Evolutionary conservation across 2,329 filamentous ascomycete genomes (phyloP).

Genomic region (Diplodia sapinea): DNA sequence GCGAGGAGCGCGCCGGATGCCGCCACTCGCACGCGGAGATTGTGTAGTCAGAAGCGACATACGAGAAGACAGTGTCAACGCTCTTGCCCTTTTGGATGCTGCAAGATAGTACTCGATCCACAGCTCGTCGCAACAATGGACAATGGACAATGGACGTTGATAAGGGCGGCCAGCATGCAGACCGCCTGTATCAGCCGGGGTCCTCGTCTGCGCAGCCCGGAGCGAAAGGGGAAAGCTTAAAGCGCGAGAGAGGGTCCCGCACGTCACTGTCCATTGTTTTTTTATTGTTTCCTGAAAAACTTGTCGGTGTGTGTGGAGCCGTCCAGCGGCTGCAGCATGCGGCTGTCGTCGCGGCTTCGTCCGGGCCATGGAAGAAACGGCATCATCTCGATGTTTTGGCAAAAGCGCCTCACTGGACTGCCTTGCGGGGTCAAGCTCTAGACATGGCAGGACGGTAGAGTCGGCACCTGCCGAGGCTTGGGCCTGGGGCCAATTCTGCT

Average conservation of each 20-base stretch:
- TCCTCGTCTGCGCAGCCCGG: conserved; percentile 34
- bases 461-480: conserved; percentile 4
- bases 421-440: not conserved
- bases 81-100: not conserved
- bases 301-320: not conserved
- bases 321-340: not conserved
- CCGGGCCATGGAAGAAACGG: not conserved
- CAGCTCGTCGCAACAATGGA: not conserved
- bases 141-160: not conserved
- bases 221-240: conserved; percentile 33
- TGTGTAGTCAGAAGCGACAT: too few species aligned
- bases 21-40: too few species aligned
- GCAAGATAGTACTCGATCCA: not conserved
- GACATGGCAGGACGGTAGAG: not conserved
- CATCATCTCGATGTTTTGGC: not conserved
- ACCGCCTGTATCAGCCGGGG: not conserved
- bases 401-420: not conserved
- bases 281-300: not conserved
- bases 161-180: not conserved
- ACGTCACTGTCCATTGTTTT: conserved; percentile 2
- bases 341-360: not conserved
- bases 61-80: not conserved
- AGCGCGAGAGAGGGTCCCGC: not conserved
- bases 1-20: too few species aligned
- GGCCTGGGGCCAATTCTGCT: not conserved